Evolutionary conservation across 2,329 filamentous ascomycete genomes (phyloP), one percentile per base, ranked within the genome.

Genomic region (Penicillium sclerotigenum): DNA sequence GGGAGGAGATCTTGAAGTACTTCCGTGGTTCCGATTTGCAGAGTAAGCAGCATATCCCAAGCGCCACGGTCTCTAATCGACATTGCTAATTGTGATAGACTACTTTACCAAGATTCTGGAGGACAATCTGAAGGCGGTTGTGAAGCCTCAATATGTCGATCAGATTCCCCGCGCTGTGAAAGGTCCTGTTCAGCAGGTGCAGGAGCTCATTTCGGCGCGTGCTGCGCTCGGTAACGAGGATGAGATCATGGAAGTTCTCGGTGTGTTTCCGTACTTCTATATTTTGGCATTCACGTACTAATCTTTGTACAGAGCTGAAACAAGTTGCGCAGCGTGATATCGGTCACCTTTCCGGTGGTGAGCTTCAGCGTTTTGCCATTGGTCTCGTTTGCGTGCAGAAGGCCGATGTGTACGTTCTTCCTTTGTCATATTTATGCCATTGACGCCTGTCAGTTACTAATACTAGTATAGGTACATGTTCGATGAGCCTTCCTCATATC

Each of bases 111-210:
- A 97, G 79, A 86, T 99, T 42, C 83, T 99, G 57, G 94, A 99
- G 74, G 94, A 99, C 74, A 87, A 99, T 71, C 83, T 99, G 65
- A 97, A 97, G 82, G 93, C 95, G 58, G 90, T 99, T 56, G 92
- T 97, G 68, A 99, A 99, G 83, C 94, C 94, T 56, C 95, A 99
- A 80, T 97, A 99, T 81, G 94, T 99, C 69, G 94, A 99, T 70
- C 94, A 97, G 79, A 93, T 99, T 63, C 94, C 94, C 59, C 91
- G 88, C 75, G 93, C 94, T 40, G 89, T 99, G 71, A 91, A 88
- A 72, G 87, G 88, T 20, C 79, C 89, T 41, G 83, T 92, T 66
- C 91, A 91, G 79, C 85, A 84, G 26, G 95, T 99, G 54, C 84
- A 87, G 64, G 81, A 81, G 57, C 83, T 97, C 61, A 87, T 99